Evolutionary conservation across 306 rosid genomes (phyloP), one percentile per base, ranked within the genome.

Genomic region (Potentilla sterilis): DNA sequence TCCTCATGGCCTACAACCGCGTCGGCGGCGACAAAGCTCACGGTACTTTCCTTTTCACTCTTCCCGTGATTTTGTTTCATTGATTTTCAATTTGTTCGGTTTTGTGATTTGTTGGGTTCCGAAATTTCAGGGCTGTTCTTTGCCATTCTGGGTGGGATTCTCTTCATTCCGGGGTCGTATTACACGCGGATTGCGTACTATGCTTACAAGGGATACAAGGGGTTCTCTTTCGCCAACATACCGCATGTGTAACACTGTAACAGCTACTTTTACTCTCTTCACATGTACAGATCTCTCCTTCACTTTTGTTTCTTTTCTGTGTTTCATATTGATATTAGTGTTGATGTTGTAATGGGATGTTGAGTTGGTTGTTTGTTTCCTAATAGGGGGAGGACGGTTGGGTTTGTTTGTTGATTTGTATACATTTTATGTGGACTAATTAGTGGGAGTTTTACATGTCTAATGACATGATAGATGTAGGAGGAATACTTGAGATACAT

Each of bases 121-220:
- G 66, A 70, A 14, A 74, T 67, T 77, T 66, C 85, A 95, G 99
- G 99, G 41, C 49, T 90, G n/a, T 92, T 96, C 85, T 96, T 96
- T 81, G 96, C 99, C 46, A 75, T 87, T 66, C 86, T 96, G 68
- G 99, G 99, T 66, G 72, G 69, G 82, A 13, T 96, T 69, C 79
- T 96, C 90, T 96, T 96, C 89, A 89, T 96, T 70, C 99, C 99
- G 64, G 98, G 99, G 0, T 96, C 85, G 83, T 96, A 96, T 81
- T 96, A 96, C 88, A 96, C 99, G 13, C 80, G 98, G 90, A 92
- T 96, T 83, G 99, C 99, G 14, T 96, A 96, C 74, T 96, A 89
- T 85, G 99, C 99, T 77, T 96, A 92, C 75, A 96, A 92, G 77
- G 99, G 99, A 22, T 96, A 92, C 89, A 87, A 90, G 73, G 98